phyloP scores from a whole-genome alignment of 1,284 basidiomycete species.

The Mrakiaceae sp. region DNA sequence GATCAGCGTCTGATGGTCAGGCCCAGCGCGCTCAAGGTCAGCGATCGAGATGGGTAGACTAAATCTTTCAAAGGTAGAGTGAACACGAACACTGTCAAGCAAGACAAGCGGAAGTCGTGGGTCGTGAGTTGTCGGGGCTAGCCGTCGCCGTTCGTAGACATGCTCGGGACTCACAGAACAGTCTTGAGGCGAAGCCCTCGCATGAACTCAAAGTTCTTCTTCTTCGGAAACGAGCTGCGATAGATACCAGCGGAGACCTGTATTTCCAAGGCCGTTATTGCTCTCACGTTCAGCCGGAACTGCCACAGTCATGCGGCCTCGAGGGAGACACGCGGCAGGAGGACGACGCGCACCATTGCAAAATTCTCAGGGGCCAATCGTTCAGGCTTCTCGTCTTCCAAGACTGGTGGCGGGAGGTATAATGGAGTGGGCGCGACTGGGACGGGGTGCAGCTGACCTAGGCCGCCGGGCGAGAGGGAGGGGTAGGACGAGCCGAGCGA shows the following conservation, averaged over 20 bases:
- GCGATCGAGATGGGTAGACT: not conserved
- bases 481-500: too few species aligned
- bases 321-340: not conserved
- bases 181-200: slow-evolving; percentile 41
- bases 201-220: slow-evolving; percentile 43
- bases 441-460: too few species aligned
- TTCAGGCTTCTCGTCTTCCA: slow-evolving; percentile 20
- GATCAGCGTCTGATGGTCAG: slow-evolving; percentile 32
- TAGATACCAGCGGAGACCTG: slow-evolving; percentile 39
- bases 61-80: not conserved
- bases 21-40: too few species aligned
- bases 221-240: slow-evolving; percentile 41
- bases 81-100: not conserved
- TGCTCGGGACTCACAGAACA: slow-evolving; percentile 35
- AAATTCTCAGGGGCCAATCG: slow-evolving; percentile 35
- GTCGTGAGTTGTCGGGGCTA: not conserved
- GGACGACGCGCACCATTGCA: slow-evolving; percentile 22
- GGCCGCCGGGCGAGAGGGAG: too few species aligned
- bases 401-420: slow-evolving; percentile 31
- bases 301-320: too few species aligned
- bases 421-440: slow-evolving; percentile 19
- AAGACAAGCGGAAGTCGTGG: slow-evolving; percentile 16
- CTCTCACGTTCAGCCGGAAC: not conserved
- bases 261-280: not conserved
- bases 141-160: not conserved